Evolutionary conservation across 768 basidiomycete species (phyloP).

Genomic region (Amanita inopinata): DNA sequence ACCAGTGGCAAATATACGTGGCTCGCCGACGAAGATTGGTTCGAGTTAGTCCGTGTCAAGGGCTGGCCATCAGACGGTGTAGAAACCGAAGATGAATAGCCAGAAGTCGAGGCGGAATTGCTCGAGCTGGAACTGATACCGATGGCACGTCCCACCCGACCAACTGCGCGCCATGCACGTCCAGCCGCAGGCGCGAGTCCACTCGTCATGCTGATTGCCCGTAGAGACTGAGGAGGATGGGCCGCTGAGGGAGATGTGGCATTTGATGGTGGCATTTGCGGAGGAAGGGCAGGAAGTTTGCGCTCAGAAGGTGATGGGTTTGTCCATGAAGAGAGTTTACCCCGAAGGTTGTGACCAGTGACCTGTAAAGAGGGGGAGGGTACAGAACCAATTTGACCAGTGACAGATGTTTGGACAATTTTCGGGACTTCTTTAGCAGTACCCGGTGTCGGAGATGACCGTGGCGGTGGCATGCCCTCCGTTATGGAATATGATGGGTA

Average conservation of each 20-base stretch:
- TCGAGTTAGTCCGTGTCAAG: slow-evolving; percentile 30
- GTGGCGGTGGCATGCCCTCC: slow-evolving; percentile 21
- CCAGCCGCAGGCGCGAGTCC: slow-evolving; percentile 65
- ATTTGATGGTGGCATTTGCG: slow-evolving; percentile 14
- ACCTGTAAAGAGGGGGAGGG: slow-evolving; percentile 14
- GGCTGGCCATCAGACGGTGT: slow-evolving; percentile 13
- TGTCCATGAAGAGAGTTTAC: slow-evolving; percentile 39
- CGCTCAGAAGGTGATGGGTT: slow-evolving; percentile 15
- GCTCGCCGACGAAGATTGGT: slow-evolving; percentile 18
- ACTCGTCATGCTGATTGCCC: slow-evolving; percentile 61
- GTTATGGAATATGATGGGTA: slow-evolving; percentile 24
- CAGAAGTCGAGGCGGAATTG: slow-evolving; percentile 23
- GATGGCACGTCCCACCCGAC: slow-evolving; percentile 50
- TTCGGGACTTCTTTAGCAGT: slow-evolving; percentile 7
- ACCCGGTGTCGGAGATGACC: slow-evolving; percentile 16
- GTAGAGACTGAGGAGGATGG: slow-evolving; percentile 17
- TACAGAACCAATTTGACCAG: slow-evolving; percentile 1
- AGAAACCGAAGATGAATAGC: slow-evolving; percentile 39
- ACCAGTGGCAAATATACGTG: slow-evolving; percentile 11
- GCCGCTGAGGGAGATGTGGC: slow-evolving; percentile 19
- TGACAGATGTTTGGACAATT: slow-evolving; percentile 9
- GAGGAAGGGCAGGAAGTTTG: slow-evolving; percentile 15
- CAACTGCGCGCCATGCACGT: slow-evolving; percentile 67
- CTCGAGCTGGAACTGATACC: slow-evolving; percentile 29
- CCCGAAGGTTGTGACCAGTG: slow-evolving; percentile 35